Evolutionary conservation across 176 grass and related monocot species (phyloP), one percentile per base, ranked within the genome.

Genomic region (Triticum dicoccoides): DNA sequence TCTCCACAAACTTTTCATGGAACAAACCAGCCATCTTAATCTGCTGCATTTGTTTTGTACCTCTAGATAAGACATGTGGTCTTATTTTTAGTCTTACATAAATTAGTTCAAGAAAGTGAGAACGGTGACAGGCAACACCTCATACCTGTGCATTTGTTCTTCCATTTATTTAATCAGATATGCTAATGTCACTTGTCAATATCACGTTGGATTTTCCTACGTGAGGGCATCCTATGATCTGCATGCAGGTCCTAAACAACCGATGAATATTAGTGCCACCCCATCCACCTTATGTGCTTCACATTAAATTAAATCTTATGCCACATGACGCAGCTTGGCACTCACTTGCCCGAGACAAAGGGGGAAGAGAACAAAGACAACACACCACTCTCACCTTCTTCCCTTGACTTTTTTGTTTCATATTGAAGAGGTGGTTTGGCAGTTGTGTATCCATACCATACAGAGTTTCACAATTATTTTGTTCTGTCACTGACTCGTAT

Each of bases 1-100:
- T 91, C 73, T 91, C 84, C 68, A 91, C 89, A 61, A 93, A 96
- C 64, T 93, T 89, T 85, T 84, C 87, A 15, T 27, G 75, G 81
- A 47, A 91, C 86, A 76, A 95, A 95, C 69, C 39, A 61, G 1
- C 38, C 3, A n/a, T 41, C n/a, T 18, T 47, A 69, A 32, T 13
- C 37, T 39, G 62, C 27, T 68, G 35, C 63, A 84, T 9, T 32
- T 9, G 18, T 65, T 83, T 45, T 72, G 0, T 59, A 41, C n/a
- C 15, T 69, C 63, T 70, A 85, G 21, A 13, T 8, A 86, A 59
- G 71, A 3, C 71, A 35, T 2, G 11, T 76, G 59, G 7, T 35
- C 17, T 11, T 33, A 7, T 63, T 14, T 63, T 30, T 47, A 11
- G 42, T 42, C 37, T 34, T 59, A 1, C 54, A 59, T 45, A 44